Evolutionary conservation across 345 rosid species (phyloP), one percentile per base, ranked within the genome.

Genomic region (Acer campestre): DNA sequence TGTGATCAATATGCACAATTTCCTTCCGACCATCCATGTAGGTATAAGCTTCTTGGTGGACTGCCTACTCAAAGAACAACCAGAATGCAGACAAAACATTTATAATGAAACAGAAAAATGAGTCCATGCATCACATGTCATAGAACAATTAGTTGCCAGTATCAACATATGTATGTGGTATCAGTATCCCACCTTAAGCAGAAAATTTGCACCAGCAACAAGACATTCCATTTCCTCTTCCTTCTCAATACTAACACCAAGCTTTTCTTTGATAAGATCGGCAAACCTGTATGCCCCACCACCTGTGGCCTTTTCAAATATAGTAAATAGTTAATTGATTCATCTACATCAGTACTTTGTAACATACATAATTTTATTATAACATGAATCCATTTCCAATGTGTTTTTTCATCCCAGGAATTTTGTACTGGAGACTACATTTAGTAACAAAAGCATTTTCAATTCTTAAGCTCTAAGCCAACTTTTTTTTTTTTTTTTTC

Each of bases 281-380:
- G 98, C 86, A 85, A 91, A 97, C 82, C 90, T 94, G 90, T 86
- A 90, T 16, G 98, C 99, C 76, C 99, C 98, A 42, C 99, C 99
- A 56, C 99, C 98, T 77, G 99, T 96, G 77, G 98, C 99, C 99
- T 94, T 82, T 84, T 56, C 74, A 83, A 22, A 82, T 70, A 77
- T 62, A 67, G 56, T 64, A 77, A 77, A 25, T 25, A 40, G 79
- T 79, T 73, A 72, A 79, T 31, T 44, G 61, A 25, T 70, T 61
- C 25, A 53, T 77, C 18, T 27, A 64, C 63, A 58, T 76, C 44
- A 67, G 23, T 29, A 38, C 16, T 55, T 73, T 42, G 11, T n/a
- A n/a, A 64, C 18, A 70, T n/a, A 75, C 76, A 14, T 35, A 65
- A 65, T 2, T 31, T 23, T 12, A 9, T 20, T 23, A 7, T 35